Evolutionary conservation across 1,139 yeast genomes (phyloP), one percentile per base, ranked within the genome.

Genomic region (Lodderomyces oxycetoniae): DNA sequence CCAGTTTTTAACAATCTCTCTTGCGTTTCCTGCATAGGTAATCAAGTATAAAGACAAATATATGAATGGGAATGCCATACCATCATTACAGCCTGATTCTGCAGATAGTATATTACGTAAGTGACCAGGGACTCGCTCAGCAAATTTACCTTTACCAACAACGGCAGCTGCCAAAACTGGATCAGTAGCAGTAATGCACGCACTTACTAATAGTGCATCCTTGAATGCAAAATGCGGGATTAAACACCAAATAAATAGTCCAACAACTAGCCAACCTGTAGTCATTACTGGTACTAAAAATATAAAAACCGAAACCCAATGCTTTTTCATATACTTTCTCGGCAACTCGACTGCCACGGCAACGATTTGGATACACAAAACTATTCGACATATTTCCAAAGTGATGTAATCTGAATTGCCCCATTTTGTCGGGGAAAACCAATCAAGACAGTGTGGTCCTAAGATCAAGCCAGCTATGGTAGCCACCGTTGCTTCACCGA

Each of bases 291-390:
- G 97, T 7, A 89, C 66, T 37, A 91, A 65, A 38, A 91, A 69
- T 49, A 87, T 69, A 11, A 79, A 61, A 19, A 91, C 93, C 1
- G 95, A 83, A 11, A 77, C 47, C 95, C 96, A 87, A 56, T 91
- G 98, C 48, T 78, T 81, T 48, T 79, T 70, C 91, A 91, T 85
- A 58, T 91, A 91, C 55, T 87, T 87, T 45, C 86, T 79, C 13
- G 98, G 98, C 58, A 91, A 67, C 60, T 91, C 97, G 26, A 91
- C 97, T 1, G 98, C 95, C 30, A 89, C 97, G 9, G 97, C 97
- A 49, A 91, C 94, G 50, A 91, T 91, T 63, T 91, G 97, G 36
- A 91, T 78, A 55, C 95, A 85, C 48, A 91, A 64, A 9, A 89
- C 95, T 16, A 91, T 77, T 42, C 98, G 73, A 43, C 95, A 82